Conservation (phyloP, 2,329 filamentous ascomycete species). For the Microdochium trichocladiopsis region DNA sequence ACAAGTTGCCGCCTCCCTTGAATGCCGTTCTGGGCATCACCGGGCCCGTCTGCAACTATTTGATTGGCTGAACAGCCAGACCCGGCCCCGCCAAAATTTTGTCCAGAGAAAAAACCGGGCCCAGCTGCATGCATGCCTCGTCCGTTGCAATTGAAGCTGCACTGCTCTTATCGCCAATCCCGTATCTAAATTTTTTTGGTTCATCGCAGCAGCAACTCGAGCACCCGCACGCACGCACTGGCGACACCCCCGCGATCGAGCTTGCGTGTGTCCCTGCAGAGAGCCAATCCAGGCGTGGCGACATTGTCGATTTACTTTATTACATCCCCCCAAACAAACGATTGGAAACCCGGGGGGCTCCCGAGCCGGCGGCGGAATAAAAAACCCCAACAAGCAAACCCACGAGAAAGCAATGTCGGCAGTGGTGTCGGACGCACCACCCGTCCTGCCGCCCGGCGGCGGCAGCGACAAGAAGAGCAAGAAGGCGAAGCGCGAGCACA, state of each 20-base stretch:
- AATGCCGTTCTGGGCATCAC: no score
- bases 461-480: background rate
- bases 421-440: background rate
- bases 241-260: background rate
- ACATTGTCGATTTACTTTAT: no score
- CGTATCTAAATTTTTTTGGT: conserved; percentile 1
- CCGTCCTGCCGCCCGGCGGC: background rate
- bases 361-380: no score
- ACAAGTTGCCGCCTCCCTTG: no score
- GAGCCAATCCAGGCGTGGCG: background rate
- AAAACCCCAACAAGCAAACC: no score
- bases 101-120: background rate
- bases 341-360: no score
- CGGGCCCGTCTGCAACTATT: no score
- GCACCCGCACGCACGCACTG: background rate
- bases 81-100: background rate
- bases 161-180: background rate
- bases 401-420: background rate
- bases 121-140: background rate
- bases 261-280: background rate
- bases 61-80: no score
- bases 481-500: conserved; percentile 4
- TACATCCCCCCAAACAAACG: no score
- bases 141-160: background rate
- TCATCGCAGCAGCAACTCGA: background rate